Base-by-base conservation (phyloP, 2,329 filamentous ascomycete genomes). In the Rhynchosporium agropyri region DNA sequence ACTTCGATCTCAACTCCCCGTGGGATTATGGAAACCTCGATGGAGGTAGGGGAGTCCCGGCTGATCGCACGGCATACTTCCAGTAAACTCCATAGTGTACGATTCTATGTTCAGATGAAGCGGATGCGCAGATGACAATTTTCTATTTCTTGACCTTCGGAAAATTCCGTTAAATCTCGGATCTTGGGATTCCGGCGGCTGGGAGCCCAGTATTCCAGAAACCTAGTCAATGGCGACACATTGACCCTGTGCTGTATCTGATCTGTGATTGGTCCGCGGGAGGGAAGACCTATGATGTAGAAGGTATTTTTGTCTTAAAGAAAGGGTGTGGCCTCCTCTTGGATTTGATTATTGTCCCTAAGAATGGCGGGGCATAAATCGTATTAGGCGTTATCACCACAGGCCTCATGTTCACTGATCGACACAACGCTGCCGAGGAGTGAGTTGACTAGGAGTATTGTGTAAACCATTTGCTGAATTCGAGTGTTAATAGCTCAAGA, bases 401-500 rank as follows among this genome's bases (percentile, higher is more conserved):
- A 60, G 5, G 1, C 6, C 15, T 31, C 4, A 15, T 28, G 26
- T 20, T 61, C 42, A 10, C 33, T 28, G 10, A 40, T 33, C 4
- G 42, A 58, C 5, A 28, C 9, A 43, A 62, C 4, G 26, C 29
- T 33, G 31, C 58, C 26, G 60, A 12, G 51, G 7, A 63, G 55
- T 0, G 61, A 43, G 2, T 63, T 64, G 31, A 62, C 28, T 3
- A 69, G 54, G 29, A 68, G 33, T 20, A 51, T 15, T 36, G 43
- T 42, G 49, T 68, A 82, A 29, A 89, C 81, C 69, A 87, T 79
- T 56, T 85, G 81, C 29, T 81, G 80, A 2, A 89, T 77, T 89
- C 86, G 8, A 43, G 42, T 3, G 42, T 13, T n/a, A 20, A n/a
- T n/a, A 15, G 15, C 20, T n/a, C 42, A n/a, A 43, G 7, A 43